phyloP scores from a whole-genome alignment of 371 early-diverging fungal species.

The Chytridium lagenaria region DNA sequence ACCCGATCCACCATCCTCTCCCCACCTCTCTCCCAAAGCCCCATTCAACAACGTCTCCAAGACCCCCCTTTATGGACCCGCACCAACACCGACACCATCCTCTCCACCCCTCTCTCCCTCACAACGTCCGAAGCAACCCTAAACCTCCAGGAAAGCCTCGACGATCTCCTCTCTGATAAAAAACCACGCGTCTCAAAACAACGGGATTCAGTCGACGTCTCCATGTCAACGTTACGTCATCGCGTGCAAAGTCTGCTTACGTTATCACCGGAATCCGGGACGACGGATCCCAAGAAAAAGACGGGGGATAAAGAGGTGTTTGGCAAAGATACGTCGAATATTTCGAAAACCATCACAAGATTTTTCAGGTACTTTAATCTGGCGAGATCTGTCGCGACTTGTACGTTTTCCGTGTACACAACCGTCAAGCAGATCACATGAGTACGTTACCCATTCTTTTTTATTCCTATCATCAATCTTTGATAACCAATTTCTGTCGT shows the following conservation, averaged over 20 bases:
- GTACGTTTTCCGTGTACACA: background rate
- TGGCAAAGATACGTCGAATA: background rate
- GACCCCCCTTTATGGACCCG: background rate
- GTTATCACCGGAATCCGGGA: background rate
- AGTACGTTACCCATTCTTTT: slow-evolving; percentile 1
- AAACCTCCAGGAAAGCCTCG: background rate
- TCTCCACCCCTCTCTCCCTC: background rate
- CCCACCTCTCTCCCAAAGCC: background rate
- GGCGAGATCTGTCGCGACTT: slow-evolving; percentile 15
- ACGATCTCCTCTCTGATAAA: background rate
- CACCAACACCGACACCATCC: background rate
- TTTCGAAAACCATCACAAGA: background rate
- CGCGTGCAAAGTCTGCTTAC: background rate
- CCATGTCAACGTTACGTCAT: background rate
- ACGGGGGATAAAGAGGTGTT: background rate
- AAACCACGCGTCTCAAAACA: no score
- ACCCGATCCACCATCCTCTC: background rate
- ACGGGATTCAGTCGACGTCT: background rate
- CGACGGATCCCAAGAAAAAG: background rate
- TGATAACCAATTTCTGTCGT: background rate
- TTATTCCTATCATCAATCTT: background rate
- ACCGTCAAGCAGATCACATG: background rate
- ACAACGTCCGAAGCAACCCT: slow-evolving; percentile 14
- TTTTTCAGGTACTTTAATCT: slow-evolving; percentile 22
- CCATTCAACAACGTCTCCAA: no score